Base-by-base conservation (phyloP, 225 moss, liverwort and hornwort genomes). In the Polytrichum formosum region DNA sequence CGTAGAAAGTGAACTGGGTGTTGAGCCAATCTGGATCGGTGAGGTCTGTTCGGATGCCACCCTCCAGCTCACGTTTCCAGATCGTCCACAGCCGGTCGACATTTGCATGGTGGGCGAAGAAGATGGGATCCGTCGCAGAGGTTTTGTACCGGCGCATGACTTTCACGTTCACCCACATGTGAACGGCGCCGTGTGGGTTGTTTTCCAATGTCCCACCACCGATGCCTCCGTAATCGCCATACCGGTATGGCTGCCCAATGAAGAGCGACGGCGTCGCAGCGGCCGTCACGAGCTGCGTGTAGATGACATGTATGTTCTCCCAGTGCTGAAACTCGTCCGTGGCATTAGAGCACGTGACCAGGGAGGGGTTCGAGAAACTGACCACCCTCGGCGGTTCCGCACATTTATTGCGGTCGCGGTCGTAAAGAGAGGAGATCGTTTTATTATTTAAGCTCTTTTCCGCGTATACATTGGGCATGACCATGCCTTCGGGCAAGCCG, bases 21-120 rank as follows among this genome's bases (percentile, higher is more conserved):
- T 79, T 70, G 28, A 79, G 53, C 55, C 63, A 79, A 65, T 79
- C 79, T 16, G 79, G 53, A 16, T 79, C 73, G 7, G 28, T 33
- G 23, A 67, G 53, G 20, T 78, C 69, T 7, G 27, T 53, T 54
- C 65, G 64, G 21, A 20, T 61, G 13, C 70, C 25, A 10, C 37
- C 37, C 20, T 59, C 7, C 62, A 74, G 28, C 1, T 28, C 23
- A 28, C 53, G 53, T 67, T 67, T 67, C 67, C 67, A 67, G 53
- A 67, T 54, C 5, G 46, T 23, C 67, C 67, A 70, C 26, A 59
- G 1, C 26, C 76, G 70, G 23, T 61, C 66, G 61, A 46, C 58
- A 62, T 59, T 70, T 18, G 54, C n/a, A 64, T 72, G 64, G 53
- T 65, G 62, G 26, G 33, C 28, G 1, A 16, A 22, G n/a, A 55